Conservation (phyloP, 2,329 filamentous ascomycete genomes). For the Ceratocystis eucalypticola region DNA sequence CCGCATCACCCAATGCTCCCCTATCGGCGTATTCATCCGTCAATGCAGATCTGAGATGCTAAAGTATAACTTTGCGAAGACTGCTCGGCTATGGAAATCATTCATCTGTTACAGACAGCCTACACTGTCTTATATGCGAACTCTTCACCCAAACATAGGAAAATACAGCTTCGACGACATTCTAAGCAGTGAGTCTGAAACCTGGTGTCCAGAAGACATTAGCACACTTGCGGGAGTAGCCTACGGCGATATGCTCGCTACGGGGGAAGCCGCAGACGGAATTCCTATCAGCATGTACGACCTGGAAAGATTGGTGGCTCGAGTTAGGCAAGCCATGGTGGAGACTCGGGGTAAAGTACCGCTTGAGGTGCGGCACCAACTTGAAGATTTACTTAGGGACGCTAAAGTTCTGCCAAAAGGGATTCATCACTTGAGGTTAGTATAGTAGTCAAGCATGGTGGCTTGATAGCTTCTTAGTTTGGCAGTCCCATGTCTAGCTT, state of each 20-base stretch:
- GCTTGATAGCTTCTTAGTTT: no score
- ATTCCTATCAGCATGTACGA: constrained; percentile 59
- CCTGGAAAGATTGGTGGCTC: constrained; percentile 54
- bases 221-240: constrained; percentile 35
- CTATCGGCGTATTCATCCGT: constrained; percentile 68
- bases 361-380: constrained; percentile 54
- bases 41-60: constrained; percentile 67
- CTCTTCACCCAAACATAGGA: constrained; percentile 46
- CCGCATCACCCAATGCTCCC: constrained; percentile 57
- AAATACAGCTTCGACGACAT: constrained; percentile 45
- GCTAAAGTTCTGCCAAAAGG: constrained; percentile 57
- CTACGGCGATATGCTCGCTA: constrained; percentile 40
- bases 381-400: constrained; percentile 54
- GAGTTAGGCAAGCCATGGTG: background rate
- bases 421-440: constrained; percentile 58
- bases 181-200: constrained; percentile 37
- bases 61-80: constrained; percentile 65
- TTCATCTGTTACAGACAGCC: constrained; percentile 71
- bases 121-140: constrained; percentile 52
- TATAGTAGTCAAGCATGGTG: no score
- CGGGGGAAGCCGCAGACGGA: constrained; percentile 28
- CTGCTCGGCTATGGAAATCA: constrained; percentile 63
- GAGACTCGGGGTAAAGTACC: constrained; percentile 57
- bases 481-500: no score
- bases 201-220: constrained; percentile 34